Conservation (phyloP, 164 flowering plant species). For the Brasenia schreberi region DNA sequence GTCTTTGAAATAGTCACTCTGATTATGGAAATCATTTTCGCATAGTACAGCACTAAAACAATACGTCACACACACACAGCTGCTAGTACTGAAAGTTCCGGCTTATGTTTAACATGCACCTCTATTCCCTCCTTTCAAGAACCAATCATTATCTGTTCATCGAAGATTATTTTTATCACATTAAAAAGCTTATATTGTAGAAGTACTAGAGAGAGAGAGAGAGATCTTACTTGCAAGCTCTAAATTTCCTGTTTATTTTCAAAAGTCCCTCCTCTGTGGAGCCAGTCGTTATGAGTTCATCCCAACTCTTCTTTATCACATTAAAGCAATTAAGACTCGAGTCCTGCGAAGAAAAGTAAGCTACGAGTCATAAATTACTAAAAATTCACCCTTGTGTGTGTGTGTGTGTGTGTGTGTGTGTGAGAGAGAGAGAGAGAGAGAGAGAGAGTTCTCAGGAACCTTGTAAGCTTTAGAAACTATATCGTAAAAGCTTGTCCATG, state of each 20-base stretch:
- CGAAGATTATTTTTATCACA: not conserved
- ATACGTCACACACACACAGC: no score
- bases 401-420: no score
- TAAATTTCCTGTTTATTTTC: constrained; percentile 29
- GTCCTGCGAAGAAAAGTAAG: constrained; percentile 17
- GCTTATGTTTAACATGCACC: no score
- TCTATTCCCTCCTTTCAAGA: no score
- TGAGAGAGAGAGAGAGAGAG: not conserved
- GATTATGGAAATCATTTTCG: not conserved
- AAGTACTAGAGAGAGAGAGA: not conserved
- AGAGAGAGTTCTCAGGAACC: constrained; percentile 12
- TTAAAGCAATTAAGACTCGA: constrained; percentile 39
- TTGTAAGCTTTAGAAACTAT: constrained; percentile 45
- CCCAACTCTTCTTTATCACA: constrained; percentile 53
- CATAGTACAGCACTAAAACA: no score
- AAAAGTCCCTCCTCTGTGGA: constrained; percentile 18
- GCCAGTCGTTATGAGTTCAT: constrained; percentile 25
- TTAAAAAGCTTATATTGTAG: no score
- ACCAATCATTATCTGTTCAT: no score
- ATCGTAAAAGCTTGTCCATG: constrained; percentile 48
- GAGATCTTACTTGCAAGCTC: constrained; percentile 37
- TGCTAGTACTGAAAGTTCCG: no score
- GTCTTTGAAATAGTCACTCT: no score
- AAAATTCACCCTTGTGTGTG: no score
- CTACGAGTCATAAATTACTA: not conserved